These are phyloP conservation scores for Thuidium tamariscinum DNA, from an alignment of 225 moss, liverwort and hornwort species.

Conservation along the genomic window DNA sequence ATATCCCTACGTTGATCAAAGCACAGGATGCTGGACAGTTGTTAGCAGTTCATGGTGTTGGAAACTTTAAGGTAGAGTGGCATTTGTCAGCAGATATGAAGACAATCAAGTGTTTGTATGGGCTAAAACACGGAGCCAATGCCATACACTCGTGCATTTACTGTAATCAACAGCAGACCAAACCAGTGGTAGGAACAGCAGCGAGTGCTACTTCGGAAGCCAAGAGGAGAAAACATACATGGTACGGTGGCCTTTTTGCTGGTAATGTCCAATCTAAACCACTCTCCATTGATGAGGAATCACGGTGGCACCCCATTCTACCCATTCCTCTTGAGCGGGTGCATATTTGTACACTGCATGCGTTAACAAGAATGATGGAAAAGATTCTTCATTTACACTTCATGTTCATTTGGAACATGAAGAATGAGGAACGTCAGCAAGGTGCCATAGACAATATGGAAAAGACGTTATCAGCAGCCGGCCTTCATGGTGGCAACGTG, in stretches of 20 bases:
- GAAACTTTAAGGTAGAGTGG: background rate
- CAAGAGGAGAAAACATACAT: background rate
- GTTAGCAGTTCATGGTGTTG: background rate
- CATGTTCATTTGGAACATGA: background rate
- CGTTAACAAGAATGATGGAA: background rate
- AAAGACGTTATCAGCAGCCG: rapidly evolving
- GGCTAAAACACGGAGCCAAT: background rate
- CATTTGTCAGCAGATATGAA: background rate
- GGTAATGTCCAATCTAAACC: background rate
- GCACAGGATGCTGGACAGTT: rapidly evolving
- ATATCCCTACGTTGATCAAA: background rate
- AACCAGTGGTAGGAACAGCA: rapidly evolving
- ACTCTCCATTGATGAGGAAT: rapidly evolving
- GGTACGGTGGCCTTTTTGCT: background rate
- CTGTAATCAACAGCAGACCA: rapidly evolving
- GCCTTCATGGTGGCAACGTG: background rate
- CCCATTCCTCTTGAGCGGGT: background rate
- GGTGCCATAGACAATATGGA: background rate
- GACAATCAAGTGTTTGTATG: background rate
- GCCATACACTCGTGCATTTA: background rate
- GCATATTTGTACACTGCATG: background rate
- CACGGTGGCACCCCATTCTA: background rate
- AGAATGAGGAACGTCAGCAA: background rate
- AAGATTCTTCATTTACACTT: background rate
- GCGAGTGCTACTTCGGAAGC: rapidly evolving